phyloP scores from a whole-genome alignment of 2,329 filamentous ascomycete species.

The Aspergillaceae sp. region DNA sequence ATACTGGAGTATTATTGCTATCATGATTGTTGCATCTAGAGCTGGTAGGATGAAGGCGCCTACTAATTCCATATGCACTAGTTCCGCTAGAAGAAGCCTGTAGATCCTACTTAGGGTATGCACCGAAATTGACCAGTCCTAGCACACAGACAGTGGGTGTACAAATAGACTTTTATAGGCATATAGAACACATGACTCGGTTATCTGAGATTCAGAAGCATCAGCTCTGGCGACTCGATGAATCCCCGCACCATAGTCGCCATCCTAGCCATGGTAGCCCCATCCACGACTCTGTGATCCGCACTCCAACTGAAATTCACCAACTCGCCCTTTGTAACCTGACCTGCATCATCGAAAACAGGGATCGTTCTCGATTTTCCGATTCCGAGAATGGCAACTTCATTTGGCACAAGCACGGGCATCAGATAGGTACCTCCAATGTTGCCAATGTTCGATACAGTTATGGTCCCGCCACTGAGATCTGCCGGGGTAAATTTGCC shows the following conservation, averaged over 20 bases:
- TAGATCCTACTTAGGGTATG: no score
- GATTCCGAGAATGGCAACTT: constrained; percentile 86
- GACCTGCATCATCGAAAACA: constrained; percentile 55
- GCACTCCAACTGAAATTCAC: constrained; percentile 95
- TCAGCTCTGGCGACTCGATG: constrained; percentile 76
- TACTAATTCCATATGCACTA: no score
- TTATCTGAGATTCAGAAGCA: constrained; percentile 75
- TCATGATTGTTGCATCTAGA: no score
- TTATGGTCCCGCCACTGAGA: constrained; percentile 80
- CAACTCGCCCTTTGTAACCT: constrained; percentile 66
- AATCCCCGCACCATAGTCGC: constrained; percentile 69
- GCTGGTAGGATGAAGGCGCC: no score
- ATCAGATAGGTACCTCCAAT: constrained; percentile 88
- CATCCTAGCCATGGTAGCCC: constrained; percentile 86
- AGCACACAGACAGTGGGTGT: no score
- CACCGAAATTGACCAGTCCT: no score
- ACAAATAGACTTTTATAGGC: no score
- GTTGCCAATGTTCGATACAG: constrained; percentile 91
- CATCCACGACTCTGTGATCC: constrained; percentile 89
- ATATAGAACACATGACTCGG: not conserved
- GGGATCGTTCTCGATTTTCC: constrained; percentile 74
- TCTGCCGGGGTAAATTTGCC: constrained; percentile 69
- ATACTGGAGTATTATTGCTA: no score
- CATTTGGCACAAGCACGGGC: constrained; percentile 81
- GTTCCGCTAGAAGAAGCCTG: no score